These are phyloP conservation scores for Kandelia obovata DNA, from an alignment of 345 rosid species.

Conservation along the genomic window DNA sequence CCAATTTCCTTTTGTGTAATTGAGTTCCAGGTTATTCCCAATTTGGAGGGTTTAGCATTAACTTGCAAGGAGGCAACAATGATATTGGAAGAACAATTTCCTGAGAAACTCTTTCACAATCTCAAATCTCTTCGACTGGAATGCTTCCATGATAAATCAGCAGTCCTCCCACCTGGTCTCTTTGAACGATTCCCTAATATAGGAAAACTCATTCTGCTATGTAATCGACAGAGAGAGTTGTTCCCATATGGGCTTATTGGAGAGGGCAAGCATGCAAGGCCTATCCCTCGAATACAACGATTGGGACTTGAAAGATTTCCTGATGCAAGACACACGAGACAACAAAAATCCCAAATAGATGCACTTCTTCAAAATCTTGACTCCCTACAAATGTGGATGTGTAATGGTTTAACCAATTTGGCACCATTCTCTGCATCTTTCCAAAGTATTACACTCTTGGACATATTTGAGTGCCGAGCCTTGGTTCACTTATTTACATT, in stretches of 20 bases:
- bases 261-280: neutral
- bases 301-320: neutral
- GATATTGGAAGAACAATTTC: no score
- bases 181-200: constrained; percentile 1
- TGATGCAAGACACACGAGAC: neutral
- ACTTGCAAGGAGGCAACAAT: no score
- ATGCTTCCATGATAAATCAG: no score
- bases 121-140: no score
- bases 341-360: neutral
- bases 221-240: neutral
- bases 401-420: constrained; percentile 3
- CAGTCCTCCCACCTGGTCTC: no score
- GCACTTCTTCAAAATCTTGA: neutral
- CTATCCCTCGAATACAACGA: neutral
- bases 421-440: constrained; percentile 1
- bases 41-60: no score
- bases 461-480: constrained; percentile 1
- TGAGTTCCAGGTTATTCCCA: no score
- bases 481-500: neutral
- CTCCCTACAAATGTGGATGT: neutral
- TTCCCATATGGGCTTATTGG: neutral
- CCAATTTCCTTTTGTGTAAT: no score
- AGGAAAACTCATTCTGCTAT: neutral
- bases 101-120: no score
- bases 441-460: neutral